phyloP scores from a whole-genome alignment of 225 moss, liverwort and hornwort species.

The Ulota crispa region DNA sequence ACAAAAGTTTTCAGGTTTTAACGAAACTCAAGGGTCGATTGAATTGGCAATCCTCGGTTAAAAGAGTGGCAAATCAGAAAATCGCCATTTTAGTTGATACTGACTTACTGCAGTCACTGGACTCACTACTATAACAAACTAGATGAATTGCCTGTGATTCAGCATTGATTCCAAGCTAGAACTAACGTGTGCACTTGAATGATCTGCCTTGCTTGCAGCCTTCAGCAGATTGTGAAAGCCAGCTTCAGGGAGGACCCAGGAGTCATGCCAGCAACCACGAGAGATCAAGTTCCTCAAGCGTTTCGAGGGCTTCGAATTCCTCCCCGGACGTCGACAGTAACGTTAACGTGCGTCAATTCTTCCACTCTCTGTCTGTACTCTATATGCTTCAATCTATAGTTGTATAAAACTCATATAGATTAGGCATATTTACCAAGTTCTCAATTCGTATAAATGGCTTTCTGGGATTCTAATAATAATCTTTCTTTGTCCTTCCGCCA shows the following conservation, averaged over 20 bases:
- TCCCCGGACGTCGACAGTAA: conserved; percentile 9
- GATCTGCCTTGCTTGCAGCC: conserved; percentile 17
- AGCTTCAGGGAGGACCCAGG: background rate
- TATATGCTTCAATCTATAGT: background rate
- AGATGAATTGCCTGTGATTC: background rate
- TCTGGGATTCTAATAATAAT: background rate
- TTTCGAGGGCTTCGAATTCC: conserved; percentile 25
- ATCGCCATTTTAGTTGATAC: too few relatives aligned
- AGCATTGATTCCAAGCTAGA: background rate
- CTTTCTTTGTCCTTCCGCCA: background rate
- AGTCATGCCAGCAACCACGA: conserved; percentile 31
- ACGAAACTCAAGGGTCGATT: background rate
- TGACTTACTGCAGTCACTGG: background rate
- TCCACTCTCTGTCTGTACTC: background rate
- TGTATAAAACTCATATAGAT: background rate
- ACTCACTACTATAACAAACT: too few relatives aligned
- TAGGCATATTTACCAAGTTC: background rate
- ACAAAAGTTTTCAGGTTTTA: background rate
- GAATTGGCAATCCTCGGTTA: too few relatives aligned
- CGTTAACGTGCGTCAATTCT: conserved; percentile 15
- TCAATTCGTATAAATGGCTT: background rate
- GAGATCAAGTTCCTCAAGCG: conserved; percentile 28
- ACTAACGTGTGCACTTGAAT: conserved; percentile 1
- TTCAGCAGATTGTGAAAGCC: conserved; percentile 7
- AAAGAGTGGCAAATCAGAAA: too few relatives aligned